These are phyloP conservation scores for Salix exigua DNA, from an alignment of 345 rosid genomes.

Conservation along the genomic window DNA sequence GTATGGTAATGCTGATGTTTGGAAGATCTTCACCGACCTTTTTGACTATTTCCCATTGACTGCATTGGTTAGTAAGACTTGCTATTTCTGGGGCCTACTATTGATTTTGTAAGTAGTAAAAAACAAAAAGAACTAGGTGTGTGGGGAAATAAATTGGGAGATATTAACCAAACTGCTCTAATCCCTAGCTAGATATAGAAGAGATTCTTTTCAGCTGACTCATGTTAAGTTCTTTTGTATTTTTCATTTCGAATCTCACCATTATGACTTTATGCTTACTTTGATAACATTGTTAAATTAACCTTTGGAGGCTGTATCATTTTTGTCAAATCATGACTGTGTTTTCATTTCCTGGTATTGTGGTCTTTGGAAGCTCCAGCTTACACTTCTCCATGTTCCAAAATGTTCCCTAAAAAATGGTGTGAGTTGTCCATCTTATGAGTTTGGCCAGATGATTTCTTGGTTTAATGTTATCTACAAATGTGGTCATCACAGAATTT, in stretches of 20 bases:
- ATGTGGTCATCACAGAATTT: background rate
- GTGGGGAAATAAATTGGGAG: background rate
- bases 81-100: background rate
- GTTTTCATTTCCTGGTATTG: background rate
- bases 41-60: conserved; percentile 94
- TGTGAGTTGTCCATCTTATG: no score
- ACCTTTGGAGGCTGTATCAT: background rate
- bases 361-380: background rate
- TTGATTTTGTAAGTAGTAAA: background rate
- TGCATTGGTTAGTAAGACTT: conserved; percentile 50
- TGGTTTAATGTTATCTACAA: background rate
- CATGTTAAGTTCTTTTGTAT: background rate
- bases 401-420: background rate
- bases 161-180: background rate
- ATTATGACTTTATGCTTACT: background rate
- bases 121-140: conserved; percentile 27
- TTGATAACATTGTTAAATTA: background rate
- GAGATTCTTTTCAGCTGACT: background rate
- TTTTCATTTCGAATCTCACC: background rate
- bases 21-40: conserved; percentile 89
- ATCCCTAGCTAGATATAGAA: background rate
- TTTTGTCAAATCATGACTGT: background rate
- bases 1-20: conserved; percentile 91
- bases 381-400: background rate
- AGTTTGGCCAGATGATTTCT: no score